Evolutionary conservation across 305 asterid species (phyloP), one percentile per base, ranked within the genome.

Genomic region (Rubia balearica): DNA sequence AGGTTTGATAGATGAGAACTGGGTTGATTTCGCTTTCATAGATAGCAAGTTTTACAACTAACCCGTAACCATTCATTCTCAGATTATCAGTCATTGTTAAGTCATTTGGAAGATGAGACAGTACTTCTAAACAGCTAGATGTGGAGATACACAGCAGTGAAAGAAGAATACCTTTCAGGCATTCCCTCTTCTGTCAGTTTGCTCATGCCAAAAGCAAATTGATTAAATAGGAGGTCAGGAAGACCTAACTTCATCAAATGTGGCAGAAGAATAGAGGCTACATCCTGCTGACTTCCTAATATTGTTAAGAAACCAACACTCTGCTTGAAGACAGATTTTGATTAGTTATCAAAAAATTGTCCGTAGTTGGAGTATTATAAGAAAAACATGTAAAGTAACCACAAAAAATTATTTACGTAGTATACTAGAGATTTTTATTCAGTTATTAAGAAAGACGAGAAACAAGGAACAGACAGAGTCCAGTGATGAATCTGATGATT

Each of bases 301-400:
- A 86, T 73, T 73, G 93, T 91, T 80, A 88, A 77, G 75, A 94
- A 81, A 75, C 90, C 94, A 73, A 88, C 85, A 85, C 85, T 82
- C 99, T 91, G 90, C 74, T 42, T 71, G 49, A 85, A 75, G 67
- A 56, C 65, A 51, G 66, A 72, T 38, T 33, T 22, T 55, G 78
- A 65, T 73, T 12, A 77, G 48, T 69, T 72, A 62, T 75, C 55
- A 69, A 64, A 68, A 61, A 77, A 75, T 68, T 73, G 70, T 57
- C 66, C 3, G 22, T 7, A 51, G 14, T 48, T 16, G 7, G 43
- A 67, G 17, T 33, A 51, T 19, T 4, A 42, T 9, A 53, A 51
- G 12, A 53, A 51, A 24, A 33, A 51, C 19, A 68, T 16, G 38
- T 45, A 10, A 7, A 7, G 8, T 51, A 21, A 40, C 13, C 21